A percentile compares a stretch with the other conserved stretches of the same genome.
phyloP scores from a whole-genome alignment of 371 early-diverging fungal genomes.

The Basidiobolus meristosporus region DNA sequence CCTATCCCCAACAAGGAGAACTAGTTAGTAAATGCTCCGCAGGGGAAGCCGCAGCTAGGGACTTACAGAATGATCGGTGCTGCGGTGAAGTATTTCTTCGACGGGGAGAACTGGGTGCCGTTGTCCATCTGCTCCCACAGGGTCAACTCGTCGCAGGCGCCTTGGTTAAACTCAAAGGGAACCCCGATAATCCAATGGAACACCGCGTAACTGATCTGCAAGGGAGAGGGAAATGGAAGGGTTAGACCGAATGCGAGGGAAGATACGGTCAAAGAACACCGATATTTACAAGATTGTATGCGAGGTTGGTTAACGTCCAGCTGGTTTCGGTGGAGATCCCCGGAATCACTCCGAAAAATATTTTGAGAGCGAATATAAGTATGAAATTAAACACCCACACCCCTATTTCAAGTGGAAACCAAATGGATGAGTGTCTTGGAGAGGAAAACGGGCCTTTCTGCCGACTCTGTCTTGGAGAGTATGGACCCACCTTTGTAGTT shows the following conservation, averaged over 20 bases:
- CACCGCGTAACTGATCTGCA: conserved; percentile 81
- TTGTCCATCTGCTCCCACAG: conserved; percentile 97
- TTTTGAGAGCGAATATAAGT: conserved; percentile 51
- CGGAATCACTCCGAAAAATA: conserved; percentile 73
- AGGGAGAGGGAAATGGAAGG: neutral
- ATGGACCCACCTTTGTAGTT: conserved; percentile 3
- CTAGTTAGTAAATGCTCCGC: neutral
- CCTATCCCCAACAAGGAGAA: conserved; percentile 19
- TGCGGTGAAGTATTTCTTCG: conserved; percentile 85
- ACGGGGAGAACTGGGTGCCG: conserved; percentile 90
- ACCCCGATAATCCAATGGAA: conserved; percentile 92
- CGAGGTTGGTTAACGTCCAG: conserved; percentile 88
- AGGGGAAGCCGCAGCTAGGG: neutral
- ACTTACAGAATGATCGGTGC: conserved; percentile 85
- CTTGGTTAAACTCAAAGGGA: conserved; percentile 86
- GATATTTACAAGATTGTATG: conserved; percentile 73
- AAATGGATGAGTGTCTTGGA: no score
- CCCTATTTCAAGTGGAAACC: no score
- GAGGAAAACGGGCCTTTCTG: neutral
- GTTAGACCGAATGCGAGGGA: no score
- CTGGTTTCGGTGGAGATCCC: conserved; percentile 75
- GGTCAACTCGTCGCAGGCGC: conserved; percentile 80
- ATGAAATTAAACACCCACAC: conserved; percentile 81
- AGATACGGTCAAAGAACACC: no score
- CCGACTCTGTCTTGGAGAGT: neutral